Base-by-base conservation (phyloP, 2,329 filamentous ascomycete genomes). In the Orbilia quercus region DNA sequence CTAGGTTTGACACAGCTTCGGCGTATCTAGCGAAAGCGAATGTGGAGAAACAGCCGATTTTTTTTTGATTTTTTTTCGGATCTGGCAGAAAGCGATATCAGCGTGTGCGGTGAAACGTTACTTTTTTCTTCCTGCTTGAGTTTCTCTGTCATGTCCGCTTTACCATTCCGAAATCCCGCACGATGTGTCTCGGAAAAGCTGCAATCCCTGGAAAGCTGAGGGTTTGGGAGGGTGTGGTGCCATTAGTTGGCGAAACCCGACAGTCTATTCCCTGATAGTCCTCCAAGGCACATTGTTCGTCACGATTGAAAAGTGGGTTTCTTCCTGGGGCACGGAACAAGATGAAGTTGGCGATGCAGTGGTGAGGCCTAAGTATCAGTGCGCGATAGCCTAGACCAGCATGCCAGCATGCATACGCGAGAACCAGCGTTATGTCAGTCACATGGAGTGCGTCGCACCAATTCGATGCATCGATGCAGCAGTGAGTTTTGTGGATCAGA, bases 151-250 rank as follows among this genome's bases (percentile, higher is more conserved):
- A 20, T 7, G 25, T 59, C 67, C 67, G 67, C 67, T 59, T 72
- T 72, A 36, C 67, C 28, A 72, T 72, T 72, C 67, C 67, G 67
- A 72, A 72, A 72, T 72, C 67, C 67, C 67, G 67, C 67, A 72
- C 58, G 58, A 72, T 1, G 59, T 72, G 67, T 72, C 67, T 72
- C 67, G 67, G 67, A 72, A 45, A 23, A 57, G 58, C 18, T 22
- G 25, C 28, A 45, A 67, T 67, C 63, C 63, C 63, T 67, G 63
- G 20, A 57, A 47, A 18, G 36, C 34, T 57, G 44, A 50, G 54
- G 16, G 44, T 34, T 53, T 67, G 53, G 44, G 38, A 14, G 34
- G 36, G 20, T 54, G 31, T 48, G 12, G 18, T 48, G 16, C 18
- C 36, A 55, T 55, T 25, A 57, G 45, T 42, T 72, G 67, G 67